These are phyloP conservation scores for Paratinospora sagittata DNA, from an alignment of 164 flowering plant species.

Conservation along the genomic window DNA sequence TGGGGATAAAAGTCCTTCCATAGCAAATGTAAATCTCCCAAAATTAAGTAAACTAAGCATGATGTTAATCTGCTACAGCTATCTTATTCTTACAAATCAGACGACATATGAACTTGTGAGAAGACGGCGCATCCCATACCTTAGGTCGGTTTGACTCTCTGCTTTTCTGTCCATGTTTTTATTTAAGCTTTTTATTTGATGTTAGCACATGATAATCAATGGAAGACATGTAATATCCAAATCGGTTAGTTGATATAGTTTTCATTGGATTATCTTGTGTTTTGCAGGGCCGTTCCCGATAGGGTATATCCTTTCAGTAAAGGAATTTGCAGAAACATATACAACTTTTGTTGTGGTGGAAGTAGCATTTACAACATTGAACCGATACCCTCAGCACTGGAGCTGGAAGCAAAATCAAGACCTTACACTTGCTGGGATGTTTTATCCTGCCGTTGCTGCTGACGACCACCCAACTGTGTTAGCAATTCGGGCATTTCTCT, in stretches of 20 bases:
- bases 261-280: background rate
- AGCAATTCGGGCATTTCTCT: too few relatives aligned
- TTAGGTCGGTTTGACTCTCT: constrained; percentile 41
- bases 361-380: constrained; percentile 46
- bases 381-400: constrained; percentile 51
- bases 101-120: constrained; percentile 91
- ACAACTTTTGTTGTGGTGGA: constrained; percentile 53
- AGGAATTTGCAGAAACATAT: constrained; percentile 69
- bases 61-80: constrained; percentile 46
- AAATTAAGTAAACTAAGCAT: background rate
- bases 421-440: constrained; percentile 69
- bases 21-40: too few relatives aligned
- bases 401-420: constrained; percentile 56
- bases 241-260: background rate
- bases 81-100: constrained; percentile 81
- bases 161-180: background rate
- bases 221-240: background rate
- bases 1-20: too few relatives aligned
- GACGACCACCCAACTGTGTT: constrained; percentile 6
- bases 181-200: background rate
- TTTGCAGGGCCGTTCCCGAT: constrained; percentile 67
- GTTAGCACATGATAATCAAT: background rate
- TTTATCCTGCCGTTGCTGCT: constrained; percentile 72
- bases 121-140: constrained; percentile 65
- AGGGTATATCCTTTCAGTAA: constrained; percentile 87